Base-by-base conservation (phyloP, 2,329 filamentous ascomycete genomes). In the Fusarium odoratissimum region DNA sequence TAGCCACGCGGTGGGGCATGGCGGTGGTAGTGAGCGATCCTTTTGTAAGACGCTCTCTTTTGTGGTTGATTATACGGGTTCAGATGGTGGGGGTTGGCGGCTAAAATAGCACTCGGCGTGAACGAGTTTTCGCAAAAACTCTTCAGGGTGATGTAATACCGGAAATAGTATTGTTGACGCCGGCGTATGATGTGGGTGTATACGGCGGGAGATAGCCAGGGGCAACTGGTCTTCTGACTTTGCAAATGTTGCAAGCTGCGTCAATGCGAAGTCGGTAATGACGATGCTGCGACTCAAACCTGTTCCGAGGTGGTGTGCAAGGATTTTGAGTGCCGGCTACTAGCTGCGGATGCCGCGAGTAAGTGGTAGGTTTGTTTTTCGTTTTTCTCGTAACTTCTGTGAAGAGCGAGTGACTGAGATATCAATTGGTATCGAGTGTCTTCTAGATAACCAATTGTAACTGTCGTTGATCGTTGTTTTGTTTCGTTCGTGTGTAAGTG, bases 1-100 rank as follows among this genome's bases (percentile, higher is more conserved):
- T 87, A 78, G 86, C 82, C 71, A 90, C 88, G 67, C 86, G 83
- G 82, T 89, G 87, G 77, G 88, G 88, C 88, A 90, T 90, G 59
- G 77, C 83, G 77, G 35, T 61, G 54, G 70, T 67, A 54, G 57
- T 64, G 64, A 71, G 62, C 66, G 58, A 69, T 52, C 57, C 61
- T 72, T 69, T 72, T 72, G 41, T 52, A 72, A 64, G 59, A 71
- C 55, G 46, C 71, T 60, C 28, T 48, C 45, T 37, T 65, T 40
- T 48, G 54, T 51, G 55, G 49, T 54, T 40, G 60, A 52, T 52
- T 64, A 54, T 57, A 72, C 49, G 63, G 52, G 23, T 62, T 60
- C 46, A 55, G 38, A 37, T 45, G 57, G 60, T 71, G 70, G 70
- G 71, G 58, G 54, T 51, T 52, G 58, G 61, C 71, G 71, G 71